Conservation (phyloP, 805 yeast species). For the Pichia gijzeniarum region DNA sequence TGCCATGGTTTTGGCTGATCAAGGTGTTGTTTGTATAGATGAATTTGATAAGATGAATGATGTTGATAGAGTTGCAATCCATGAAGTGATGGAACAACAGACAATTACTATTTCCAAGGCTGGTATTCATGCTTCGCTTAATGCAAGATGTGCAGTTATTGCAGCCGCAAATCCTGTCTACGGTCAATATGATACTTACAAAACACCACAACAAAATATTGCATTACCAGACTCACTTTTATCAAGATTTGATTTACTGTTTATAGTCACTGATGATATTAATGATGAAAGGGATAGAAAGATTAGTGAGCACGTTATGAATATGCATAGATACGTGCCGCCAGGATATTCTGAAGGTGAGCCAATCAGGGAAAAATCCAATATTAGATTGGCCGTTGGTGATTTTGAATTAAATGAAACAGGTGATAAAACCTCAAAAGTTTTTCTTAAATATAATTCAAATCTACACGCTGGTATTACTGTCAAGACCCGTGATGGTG, state of each 20-base stretch:
- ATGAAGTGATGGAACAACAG: slow-evolving; percentile 99
- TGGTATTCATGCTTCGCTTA: slow-evolving; percentile 92
- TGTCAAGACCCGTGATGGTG: slow-evolving; percentile 19
- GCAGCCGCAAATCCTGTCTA: slow-evolving; percentile 98
- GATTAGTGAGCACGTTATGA: slow-evolving; percentile 88
- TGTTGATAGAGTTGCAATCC: slow-evolving; percentile 94
- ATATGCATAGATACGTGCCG: slow-evolving; percentile 87
- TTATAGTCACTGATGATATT: slow-evolving; percentile 94
- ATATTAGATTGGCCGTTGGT: slow-evolving; percentile 76
- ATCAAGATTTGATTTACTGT: slow-evolving; percentile 93
- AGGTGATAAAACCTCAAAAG: slow-evolving; percentile 46
- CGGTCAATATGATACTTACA: slow-evolving; percentile 94
- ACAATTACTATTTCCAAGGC: slow-evolving; percentile 98
- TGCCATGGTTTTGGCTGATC: slow-evolving; percentile 97
- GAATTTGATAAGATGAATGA: slow-evolving; percentile 99
- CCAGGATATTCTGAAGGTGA: slow-evolving; percentile 89
- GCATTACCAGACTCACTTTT: slow-evolving; percentile 94
- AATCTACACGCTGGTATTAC: slow-evolving; percentile 45
- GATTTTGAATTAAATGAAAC: slow-evolving; percentile 43
- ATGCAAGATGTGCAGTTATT: slow-evolving; percentile 93
- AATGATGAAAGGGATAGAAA: slow-evolving; percentile 77
- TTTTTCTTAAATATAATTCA: slow-evolving; percentile 82
- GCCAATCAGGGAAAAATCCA: slow-evolving; percentile 75
- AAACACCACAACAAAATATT: slow-evolving; percentile 93
- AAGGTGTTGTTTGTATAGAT: slow-evolving; percentile 97